Percentiles rank a stretch among this genome's conserved stretches.
phyloP scores from a whole-genome alignment of 768 basidiomycete genomes.

The Lactarius akahatsu region DNA sequence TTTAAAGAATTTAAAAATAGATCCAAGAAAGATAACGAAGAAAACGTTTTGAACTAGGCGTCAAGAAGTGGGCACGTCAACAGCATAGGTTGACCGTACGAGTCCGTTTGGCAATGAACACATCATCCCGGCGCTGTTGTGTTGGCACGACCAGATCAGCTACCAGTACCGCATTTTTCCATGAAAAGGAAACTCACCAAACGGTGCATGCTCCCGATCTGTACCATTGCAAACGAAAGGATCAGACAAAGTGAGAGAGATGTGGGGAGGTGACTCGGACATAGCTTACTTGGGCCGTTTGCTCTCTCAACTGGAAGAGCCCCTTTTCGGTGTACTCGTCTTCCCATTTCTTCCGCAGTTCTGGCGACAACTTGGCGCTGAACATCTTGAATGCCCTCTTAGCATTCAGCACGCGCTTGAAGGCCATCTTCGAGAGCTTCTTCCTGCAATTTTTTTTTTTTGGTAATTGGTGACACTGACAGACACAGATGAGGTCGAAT shows the following conservation, averaged over 20 bases:
- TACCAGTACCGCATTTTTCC: neutral
- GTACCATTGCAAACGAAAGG: neutral
- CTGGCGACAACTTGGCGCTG: neutral
- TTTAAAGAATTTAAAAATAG: neutral
- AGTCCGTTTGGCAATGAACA: slow-evolving; percentile 2
- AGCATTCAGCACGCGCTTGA: slow-evolving; percentile 12
- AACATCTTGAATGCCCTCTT: neutral
- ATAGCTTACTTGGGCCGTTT: slow-evolving; percentile 2
- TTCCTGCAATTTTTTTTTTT: neutral
- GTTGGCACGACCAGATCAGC: neutral
- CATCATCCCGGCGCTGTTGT: slow-evolving; percentile 14
- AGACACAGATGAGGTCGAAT: neutral
- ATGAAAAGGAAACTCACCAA: slow-evolving; percentile 7
- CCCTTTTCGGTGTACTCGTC: neutral
- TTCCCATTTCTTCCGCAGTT: neutral
- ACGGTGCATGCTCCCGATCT: slow-evolving; percentile 10
- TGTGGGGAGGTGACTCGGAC: too few species aligned
- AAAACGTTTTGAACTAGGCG: neutral
- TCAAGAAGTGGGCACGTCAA: neutral
- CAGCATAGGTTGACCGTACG: neutral
- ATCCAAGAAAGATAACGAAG: neutral
- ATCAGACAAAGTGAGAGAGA: neutral
- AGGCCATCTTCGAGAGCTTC: slow-evolving; percentile 5
- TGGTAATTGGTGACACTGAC: too few species aligned
- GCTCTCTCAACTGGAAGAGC: slow-evolving; percentile 3